Evolutionary conservation across 768 basidiomycete species (phyloP), one percentile per base, ranked within the genome.

Genomic region (Postia placenta): DNA sequence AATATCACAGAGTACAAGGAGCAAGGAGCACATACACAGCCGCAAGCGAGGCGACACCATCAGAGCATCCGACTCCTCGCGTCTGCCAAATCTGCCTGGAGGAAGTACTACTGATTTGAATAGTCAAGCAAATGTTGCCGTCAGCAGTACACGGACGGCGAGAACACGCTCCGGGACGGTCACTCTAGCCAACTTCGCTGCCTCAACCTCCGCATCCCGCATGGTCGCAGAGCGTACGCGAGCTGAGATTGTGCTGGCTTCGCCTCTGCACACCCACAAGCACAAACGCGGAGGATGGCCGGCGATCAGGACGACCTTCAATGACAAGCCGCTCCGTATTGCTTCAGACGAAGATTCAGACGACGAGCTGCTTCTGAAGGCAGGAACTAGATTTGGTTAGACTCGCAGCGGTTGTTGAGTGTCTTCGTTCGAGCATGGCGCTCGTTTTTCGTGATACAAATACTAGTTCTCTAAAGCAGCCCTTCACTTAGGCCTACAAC

Each of bases 81-180:
- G 53, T 27, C 48, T 55, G 4, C 9, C 30, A 40, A 28, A 25
- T 47, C 41, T 49, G 5, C 11, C 38, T 9, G 38, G 6, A 11
- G 38, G 20, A 9, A 15, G 7, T 15, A 22, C 42, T 11, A 23
- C 42, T 5, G 11, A 42, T 23, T 11, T 17, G 7, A 24, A 44
- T 15, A 3, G 17, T 12, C 19, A 25, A 4, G 35, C 23, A 12
- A 19, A 11, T 11, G 23, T 14, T 17, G 17, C 27, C 15, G 42
- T 14, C 40, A 24, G 19, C 45, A 44, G 26, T 3, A 52, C 55
- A 30, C 60, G 61, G 12, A 56, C 69, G 11, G 64, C 68, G 19
- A 69, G 78, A 7, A 73, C 74, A 7, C 70, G 76, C 40, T 78
- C 75, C 42, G 78, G 74, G 2, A 78, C 78, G 2, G 60, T 78